Evolutionary conservation across 2,329 filamentous ascomycete genomes (phyloP), one percentile per base, ranked within the genome.

Genomic region (Emergomyces orientalis): DNA sequence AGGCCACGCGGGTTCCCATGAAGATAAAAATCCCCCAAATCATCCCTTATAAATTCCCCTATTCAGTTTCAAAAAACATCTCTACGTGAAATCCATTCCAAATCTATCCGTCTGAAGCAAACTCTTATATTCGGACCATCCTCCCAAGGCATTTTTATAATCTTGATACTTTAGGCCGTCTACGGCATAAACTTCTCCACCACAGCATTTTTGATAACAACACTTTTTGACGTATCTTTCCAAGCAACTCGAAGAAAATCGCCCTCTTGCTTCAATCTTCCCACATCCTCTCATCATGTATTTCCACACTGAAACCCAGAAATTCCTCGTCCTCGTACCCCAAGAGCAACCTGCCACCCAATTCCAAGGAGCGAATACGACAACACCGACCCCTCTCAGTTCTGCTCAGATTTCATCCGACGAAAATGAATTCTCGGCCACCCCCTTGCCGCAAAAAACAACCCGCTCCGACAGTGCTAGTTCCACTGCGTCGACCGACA

Each of bases 241-340:
- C 51, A 54, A 34, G 32, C 14, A 39, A 7, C 25, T 22, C 8
- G 14, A 47, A 59, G 17, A 59, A 45, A 39, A 41, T 13, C 8
- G 6, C n/a, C 14, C 3, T 34, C 17, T 30, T 59, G 27, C 14
- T 43, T 47, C 25, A 30, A 47, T 30, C 14, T 39, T 47, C 47
- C 14, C 11, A 45, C 22, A 57, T 30, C 39, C 17, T 45, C 56
- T 57, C 61, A 65, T 37, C 47, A 67, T 67, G 66, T 65, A 65
- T 62, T 63, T 61, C 63, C 49, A 65, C 59, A 65, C 66, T 22
- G 58, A 61, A 57, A 65, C 57, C 56, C 62, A 62, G 65, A 66
- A 65, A 56, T 67, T 63, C 56, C 66, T 67, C 54, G 64, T 67
- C 59, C 65, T 67, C 63, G 60, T 65, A 22, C 66, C 66, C 34